These are phyloP conservation scores for Copromyces sp. DNA, from an alignment of 495 filamentous ascomycete species.

Conservation along the genomic window DNA sequence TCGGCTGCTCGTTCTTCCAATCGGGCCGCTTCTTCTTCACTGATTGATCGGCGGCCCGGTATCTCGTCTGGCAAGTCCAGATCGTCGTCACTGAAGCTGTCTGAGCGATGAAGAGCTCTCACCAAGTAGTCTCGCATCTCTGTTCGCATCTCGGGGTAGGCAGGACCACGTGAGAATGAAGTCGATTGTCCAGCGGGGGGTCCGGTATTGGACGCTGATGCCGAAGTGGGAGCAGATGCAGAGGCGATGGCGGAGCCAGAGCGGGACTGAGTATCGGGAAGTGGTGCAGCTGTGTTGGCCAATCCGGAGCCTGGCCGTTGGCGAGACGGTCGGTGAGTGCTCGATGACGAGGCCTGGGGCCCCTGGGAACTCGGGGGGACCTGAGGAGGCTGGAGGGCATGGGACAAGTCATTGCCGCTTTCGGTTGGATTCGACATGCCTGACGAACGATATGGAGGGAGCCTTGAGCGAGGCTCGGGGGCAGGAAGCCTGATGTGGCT, in stretches of 20 bases:
- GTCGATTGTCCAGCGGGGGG: neutral
- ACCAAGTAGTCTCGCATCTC: neutral
- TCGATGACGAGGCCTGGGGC: neutral
- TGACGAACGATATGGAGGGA: neutral
- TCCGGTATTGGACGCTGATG: neutral
- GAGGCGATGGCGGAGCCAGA: neutral
- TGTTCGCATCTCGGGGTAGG: neutral
- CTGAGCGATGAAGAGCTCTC: neutral
- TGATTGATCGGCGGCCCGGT: neutral
- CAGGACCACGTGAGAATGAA: neutral
- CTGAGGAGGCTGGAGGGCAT: neutral
- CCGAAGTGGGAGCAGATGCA: neutral
- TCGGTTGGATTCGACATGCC: neutral
- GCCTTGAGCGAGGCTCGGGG: neutral
- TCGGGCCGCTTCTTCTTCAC: slow-evolving; percentile 5
- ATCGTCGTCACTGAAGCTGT: slow-evolving; percentile 21
- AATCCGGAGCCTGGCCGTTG: neutral
- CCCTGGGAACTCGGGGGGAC: neutral
- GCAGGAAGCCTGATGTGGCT: neutral
- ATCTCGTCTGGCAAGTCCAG: slow-evolving; percentile 6
- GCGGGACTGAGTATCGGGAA: neutral
- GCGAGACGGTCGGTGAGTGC: neutral
- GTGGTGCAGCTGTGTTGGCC: neutral
- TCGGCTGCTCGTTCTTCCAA: neutral
- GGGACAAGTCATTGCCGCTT: neutral